phyloP scores from a whole-genome alignment of 2,329 filamentous ascomycete species.

The Venturia pyrina region DNA sequence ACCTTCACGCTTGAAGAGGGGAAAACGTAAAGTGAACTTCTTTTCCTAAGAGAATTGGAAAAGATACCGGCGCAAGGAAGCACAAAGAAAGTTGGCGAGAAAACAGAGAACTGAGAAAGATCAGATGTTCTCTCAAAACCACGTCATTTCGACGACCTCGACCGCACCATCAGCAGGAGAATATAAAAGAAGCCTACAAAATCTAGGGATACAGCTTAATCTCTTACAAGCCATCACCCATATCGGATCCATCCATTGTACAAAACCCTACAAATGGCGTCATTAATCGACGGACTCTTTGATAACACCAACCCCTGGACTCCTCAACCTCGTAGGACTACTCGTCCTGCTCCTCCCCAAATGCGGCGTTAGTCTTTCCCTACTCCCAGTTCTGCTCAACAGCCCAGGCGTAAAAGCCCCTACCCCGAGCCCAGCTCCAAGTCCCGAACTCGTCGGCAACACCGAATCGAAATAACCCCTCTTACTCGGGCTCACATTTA shows the following conservation, averaged over 20 bases:
- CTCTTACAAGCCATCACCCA: not conserved
- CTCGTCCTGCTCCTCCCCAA: slow-evolving; percentile 44
- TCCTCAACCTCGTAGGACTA: slow-evolving; percentile 24
- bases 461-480: slow-evolving; percentile 18
- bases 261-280: no score
- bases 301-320: not conserved
- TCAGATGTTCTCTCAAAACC: not conserved
- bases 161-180: not conserved
- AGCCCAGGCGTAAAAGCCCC: slow-evolving; percentile 57
- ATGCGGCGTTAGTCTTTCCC: slow-evolving; percentile 59
- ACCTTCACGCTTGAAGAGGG: no score
- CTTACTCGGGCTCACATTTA: slow-evolving; percentile 10
- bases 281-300: slow-evolving; percentile 6
- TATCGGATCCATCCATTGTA: not conserved
- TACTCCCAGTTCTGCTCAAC: slow-evolving; percentile 72
- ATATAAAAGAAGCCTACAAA: not conserved
- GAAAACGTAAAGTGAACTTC: no score
- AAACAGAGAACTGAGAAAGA: no score
- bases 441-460: slow-evolving; percentile 20
- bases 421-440: slow-evolving; percentile 28
- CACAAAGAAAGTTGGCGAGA: not conserved
- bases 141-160: not conserved
- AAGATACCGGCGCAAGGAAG: not conserved
- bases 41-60: no score
- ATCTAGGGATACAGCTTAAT: not conserved